phyloP scores from a whole-genome alignment of 2,329 filamentous ascomycete species.

The Exophiala xenobiotica region DNA sequence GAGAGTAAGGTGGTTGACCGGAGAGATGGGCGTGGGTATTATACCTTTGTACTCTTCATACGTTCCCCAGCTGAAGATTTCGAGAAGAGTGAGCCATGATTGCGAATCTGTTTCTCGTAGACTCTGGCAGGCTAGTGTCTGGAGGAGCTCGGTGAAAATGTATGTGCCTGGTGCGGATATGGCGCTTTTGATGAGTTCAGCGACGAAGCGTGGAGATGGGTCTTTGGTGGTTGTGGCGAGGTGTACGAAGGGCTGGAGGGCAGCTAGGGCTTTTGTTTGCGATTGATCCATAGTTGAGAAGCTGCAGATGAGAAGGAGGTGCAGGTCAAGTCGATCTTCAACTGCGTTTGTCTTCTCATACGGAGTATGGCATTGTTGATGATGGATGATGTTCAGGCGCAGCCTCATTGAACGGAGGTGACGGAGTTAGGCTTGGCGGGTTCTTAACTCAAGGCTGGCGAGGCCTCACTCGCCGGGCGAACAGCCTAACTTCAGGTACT shows the following conservation, averaged over 20 bases:
- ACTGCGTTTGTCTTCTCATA: no score
- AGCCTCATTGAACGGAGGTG: no score
- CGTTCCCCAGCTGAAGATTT: constrained; percentile 91
- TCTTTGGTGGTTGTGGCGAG: constrained; percentile 76
- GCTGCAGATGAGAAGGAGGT: no score
- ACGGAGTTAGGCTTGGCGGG: no score
- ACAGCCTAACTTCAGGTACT: no score
- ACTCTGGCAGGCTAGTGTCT: constrained; percentile 73
- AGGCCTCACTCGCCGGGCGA: no score
- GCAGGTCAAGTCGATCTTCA: no score
- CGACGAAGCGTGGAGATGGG: constrained; percentile 74
- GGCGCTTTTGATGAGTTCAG: constrained; percentile 81
- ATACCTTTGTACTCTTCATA: constrained; percentile 72
- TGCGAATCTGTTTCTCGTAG: constrained; percentile 56
- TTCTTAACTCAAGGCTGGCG: no score
- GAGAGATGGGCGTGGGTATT: constrained; percentile 30
- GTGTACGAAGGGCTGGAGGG: constrained; percentile 78
- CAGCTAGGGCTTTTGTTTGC: constrained; percentile 57
- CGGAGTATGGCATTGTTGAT: no score
- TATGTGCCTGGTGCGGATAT: constrained; percentile 88
- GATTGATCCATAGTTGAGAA: constrained; percentile 46
- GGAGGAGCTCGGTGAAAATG: constrained; percentile 90
- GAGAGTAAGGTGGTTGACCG: no score
- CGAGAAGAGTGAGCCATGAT: constrained; percentile 67
- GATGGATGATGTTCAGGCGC: no score